phyloP scores from a whole-genome alignment of 2,329 filamentous ascomycete genomes.

The Aphanoascus verrucosus region DNA sequence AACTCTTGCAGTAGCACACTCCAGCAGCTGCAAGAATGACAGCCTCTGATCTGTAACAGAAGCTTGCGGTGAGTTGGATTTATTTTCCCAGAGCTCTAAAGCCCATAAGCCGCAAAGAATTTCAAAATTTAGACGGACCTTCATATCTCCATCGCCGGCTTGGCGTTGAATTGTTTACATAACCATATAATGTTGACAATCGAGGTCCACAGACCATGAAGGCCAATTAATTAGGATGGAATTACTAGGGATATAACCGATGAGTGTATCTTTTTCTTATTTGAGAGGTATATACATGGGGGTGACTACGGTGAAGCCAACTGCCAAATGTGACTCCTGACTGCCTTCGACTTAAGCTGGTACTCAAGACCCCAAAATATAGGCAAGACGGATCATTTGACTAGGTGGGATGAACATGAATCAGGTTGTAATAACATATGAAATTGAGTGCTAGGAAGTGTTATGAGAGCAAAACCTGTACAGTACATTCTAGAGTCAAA shows the following conservation, averaged over 20 bases:
- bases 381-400: background rate
- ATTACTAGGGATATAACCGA: no score
- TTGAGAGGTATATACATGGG: no score
- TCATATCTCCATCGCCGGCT: background rate
- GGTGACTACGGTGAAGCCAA: no score
- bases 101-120: background rate
- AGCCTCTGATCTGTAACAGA: background rate
- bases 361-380: background rate
- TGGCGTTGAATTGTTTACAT: background rate
- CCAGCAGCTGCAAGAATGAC: background rate
- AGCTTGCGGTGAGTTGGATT: background rate
- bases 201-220: background rate
- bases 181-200: background rate
- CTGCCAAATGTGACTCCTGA: no score
- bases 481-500: constrained; percentile 1
- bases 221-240: background rate
- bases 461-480: constrained; percentile 2
- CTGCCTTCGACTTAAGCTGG: background rate
- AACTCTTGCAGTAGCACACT: no score
- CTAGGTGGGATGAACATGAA: background rate
- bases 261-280: no score
- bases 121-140: constrained; percentile 5
- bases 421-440: background rate
- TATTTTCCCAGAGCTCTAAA: background rate
- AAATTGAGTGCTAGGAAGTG: background rate